Evolutionary conservation across 2,329 filamentous ascomycete genomes (phyloP).

Genomic region (Rasamsonia emersonii): DNA sequence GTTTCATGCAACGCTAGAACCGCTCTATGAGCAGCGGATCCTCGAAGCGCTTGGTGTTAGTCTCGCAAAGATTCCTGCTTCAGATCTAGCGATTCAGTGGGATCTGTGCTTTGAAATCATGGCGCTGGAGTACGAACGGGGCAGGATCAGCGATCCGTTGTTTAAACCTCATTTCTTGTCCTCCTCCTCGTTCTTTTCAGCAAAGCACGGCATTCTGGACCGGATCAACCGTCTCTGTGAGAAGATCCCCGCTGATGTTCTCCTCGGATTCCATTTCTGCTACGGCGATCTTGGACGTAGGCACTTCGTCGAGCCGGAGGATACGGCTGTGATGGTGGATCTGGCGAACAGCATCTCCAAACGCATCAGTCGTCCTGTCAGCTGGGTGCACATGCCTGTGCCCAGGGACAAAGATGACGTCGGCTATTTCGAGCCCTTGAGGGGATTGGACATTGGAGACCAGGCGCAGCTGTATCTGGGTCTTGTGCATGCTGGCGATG

Average conservation of each 20-base stretch:
- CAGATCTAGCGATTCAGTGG: conserved; percentile 25
- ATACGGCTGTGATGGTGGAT: conserved; percentile 27
- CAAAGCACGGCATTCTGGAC: too few species aligned
- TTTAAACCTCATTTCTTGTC: too few species aligned
- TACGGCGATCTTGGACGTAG: conserved; percentile 39
- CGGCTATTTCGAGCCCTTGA: conserved; percentile 33
- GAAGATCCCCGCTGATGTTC: too few species aligned
- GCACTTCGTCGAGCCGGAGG: conserved; percentile 38
- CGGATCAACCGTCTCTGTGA: conserved; percentile 13
- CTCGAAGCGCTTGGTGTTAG: conserved; percentile 16
- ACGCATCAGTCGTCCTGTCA: conserved; percentile 20
- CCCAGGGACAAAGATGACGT: conserved; percentile 29
- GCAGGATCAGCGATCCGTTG: too few species aligned
- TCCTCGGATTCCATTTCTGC: conserved; percentile 40
- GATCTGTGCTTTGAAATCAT: too few species aligned
- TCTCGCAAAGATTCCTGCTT: conserved; percentile 17
- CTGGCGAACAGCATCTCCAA: conserved; percentile 26
- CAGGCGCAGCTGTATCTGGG: conserved; percentile 33
- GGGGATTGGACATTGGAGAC: conserved; percentile 17
- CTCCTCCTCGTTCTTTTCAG: too few species aligned
- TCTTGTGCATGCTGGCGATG: conserved; percentile 31
- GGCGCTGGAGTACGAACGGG: too few species aligned
- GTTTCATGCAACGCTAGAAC: conserved; percentile 17
- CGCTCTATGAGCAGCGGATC: conserved; percentile 19
- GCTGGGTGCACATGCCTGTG: conserved; percentile 40